Evolutionary conservation across 768 basidiomycete genomes (phyloP).

Genomic region (Pholiota molesta): DNA sequence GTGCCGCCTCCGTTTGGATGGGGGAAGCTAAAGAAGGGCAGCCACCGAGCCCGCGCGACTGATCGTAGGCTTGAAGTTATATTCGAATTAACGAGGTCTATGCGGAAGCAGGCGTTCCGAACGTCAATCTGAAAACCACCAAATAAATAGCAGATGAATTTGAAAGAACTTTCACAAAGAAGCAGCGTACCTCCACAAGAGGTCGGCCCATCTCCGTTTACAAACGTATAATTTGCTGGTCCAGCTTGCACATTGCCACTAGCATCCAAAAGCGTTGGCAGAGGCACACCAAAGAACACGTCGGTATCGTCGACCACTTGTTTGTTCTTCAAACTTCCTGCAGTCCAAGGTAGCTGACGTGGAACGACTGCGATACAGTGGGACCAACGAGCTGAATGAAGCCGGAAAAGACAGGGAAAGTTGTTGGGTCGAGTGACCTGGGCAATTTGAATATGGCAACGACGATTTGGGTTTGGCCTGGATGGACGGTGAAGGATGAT

Average conservation of each 20-base stretch:
- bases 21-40: constrained; percentile 45
- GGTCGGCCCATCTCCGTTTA: constrained; percentile 41
- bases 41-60: constrained; percentile 25
- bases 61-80: constrained; percentile 45
- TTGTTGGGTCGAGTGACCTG: constrained; percentile 40
- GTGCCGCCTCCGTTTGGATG: constrained; percentile 34
- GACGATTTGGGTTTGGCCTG: constrained; percentile 44
- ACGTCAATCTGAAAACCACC: constrained; percentile 36
- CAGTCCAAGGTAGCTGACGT: constrained; percentile 51
- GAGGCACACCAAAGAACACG: constrained; percentile 43
- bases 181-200: constrained; percentile 37
- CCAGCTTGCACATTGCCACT: constrained; percentile 40
- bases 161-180: not conserved
- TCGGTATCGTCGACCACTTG: constrained; percentile 56
- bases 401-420: constrained; percentile 63
- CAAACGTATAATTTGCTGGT: constrained; percentile 51
- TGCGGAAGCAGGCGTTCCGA: constrained; percentile 51
- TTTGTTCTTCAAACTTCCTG: constrained; percentile 46
- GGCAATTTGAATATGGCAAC: constrained; percentile 51
- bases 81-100: constrained; percentile 50
- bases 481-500: constrained; percentile 44
- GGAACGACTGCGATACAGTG: constrained; percentile 33
- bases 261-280: constrained; percentile 47
- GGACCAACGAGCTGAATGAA: constrained; percentile 50
- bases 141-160: constrained; percentile 9